phyloP scores from a whole-genome alignment of 2,329 filamentous ascomycete genomes.

The Paraphoma sp. region DNA sequence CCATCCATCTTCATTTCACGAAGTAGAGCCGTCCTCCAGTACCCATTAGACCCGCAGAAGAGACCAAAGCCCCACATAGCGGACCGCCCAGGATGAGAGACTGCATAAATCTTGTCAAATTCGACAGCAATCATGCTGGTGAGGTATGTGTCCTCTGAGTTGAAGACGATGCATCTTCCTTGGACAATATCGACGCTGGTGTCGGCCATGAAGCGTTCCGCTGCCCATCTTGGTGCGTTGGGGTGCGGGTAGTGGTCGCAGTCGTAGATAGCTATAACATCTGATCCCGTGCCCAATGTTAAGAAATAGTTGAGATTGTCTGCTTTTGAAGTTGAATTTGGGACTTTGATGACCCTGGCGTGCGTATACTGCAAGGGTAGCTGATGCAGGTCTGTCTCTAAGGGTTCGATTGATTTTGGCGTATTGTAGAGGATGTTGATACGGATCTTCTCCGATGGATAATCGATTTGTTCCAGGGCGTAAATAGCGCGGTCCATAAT shows the following conservation, averaged over 20 bases:
- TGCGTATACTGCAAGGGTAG: constrained; percentile 45
- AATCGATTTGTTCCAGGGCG: constrained; percentile 49
- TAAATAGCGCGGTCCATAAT: constrained; percentile 53
- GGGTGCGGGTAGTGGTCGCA: constrained; percentile 57
- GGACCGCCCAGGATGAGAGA: constrained; percentile 54
- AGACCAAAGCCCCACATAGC: constrained; percentile 54
- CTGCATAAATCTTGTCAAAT: constrained; percentile 58
- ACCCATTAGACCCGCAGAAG: constrained; percentile 54
- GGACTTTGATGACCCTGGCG: constrained; percentile 52
- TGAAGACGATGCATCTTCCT: constrained; percentile 56
- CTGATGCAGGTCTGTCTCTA: constrained; percentile 49
- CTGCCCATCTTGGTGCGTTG: constrained; percentile 54
- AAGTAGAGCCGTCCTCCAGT: constrained; percentile 51
- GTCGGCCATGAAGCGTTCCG: constrained; percentile 51
- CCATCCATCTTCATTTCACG: constrained; percentile 53
- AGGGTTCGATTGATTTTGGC: constrained; percentile 50
- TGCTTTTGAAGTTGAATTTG: constrained; percentile 54
- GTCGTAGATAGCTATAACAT: constrained; percentile 54
- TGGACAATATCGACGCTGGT: constrained; percentile 53
- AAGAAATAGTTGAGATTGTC: constrained; percentile 57
- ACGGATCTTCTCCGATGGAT: constrained; percentile 51
- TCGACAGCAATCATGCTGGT: constrained; percentile 54
- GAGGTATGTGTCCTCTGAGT: constrained; percentile 50
- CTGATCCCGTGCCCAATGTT: constrained; percentile 47
- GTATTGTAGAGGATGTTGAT: constrained; percentile 57